phyloP scores from a whole-genome alignment of 2,329 filamentous ascomycete genomes.

The Fusarium haematococcum region DNA sequence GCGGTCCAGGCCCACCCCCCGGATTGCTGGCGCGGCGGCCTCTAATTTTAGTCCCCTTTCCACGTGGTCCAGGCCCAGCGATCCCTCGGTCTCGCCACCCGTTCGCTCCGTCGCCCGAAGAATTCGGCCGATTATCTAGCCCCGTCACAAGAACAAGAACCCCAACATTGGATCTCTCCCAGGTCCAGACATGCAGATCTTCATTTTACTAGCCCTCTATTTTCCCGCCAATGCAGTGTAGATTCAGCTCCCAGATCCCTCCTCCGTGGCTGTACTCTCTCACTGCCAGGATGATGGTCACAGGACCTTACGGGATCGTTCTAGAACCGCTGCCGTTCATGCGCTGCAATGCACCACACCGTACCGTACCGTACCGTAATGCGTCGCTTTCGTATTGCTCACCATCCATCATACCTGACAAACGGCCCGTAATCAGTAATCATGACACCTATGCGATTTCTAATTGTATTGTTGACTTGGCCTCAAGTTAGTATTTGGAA shows the following conservation, averaged over 20 bases:
- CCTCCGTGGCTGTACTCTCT: neutral
- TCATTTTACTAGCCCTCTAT: neutral
- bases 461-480: neutral
- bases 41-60: slow-evolving; percentile 34
- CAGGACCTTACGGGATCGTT: slow-evolving; percentile 6
- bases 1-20: slow-evolving; percentile 1
- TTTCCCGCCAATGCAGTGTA: neutral
- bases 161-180: neutral
- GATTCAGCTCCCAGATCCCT: neutral
- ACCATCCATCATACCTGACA: neutral
- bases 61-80: slow-evolving; percentile 37
- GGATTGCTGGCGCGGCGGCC: slow-evolving; percentile 8
- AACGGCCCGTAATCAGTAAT: neutral
- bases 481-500: neutral
- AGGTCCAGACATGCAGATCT: neutral
- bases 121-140: slow-evolving; percentile 29
- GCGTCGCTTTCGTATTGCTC: slow-evolving; percentile 12
- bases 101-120: slow-evolving; percentile 29
- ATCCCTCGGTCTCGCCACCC: slow-evolving; percentile 35
- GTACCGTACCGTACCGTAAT: neutral
- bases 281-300: slow-evolving; percentile 1
- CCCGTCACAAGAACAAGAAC: neutral
- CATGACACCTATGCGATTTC: neutral
- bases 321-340: slow-evolving; percentile 7
- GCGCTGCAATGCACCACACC: neutral